Evolutionary conservation across 495 filamentous ascomycete species (phyloP).

Genomic region (Cladorrhinum samala): DNA sequence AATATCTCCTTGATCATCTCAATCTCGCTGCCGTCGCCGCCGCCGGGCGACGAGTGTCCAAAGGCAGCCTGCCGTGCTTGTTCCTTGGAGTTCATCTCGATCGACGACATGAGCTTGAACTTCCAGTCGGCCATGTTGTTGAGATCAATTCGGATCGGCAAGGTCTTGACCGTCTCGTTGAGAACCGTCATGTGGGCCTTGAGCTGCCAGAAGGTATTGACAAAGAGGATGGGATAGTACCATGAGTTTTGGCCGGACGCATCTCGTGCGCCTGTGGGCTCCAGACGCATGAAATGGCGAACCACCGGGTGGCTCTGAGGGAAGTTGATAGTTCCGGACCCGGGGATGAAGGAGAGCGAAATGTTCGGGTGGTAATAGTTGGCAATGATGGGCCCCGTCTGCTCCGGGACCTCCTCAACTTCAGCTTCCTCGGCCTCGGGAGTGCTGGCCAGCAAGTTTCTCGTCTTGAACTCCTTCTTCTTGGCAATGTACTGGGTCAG

Average conservation of each 20-base stretch:
- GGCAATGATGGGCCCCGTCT: slow-evolving; percentile 58
- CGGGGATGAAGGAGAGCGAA: slow-evolving; percentile 79
- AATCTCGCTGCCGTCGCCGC: slow-evolving; percentile 60
- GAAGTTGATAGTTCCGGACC: slow-evolving; percentile 62
- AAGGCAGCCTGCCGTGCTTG: slow-evolving; percentile 61
- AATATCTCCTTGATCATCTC: slow-evolving; percentile 94
- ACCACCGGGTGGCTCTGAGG: slow-evolving; percentile 65
- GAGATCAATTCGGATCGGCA: slow-evolving; percentile 81
- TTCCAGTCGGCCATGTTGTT: slow-evolving; percentile 85
- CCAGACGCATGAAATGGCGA: slow-evolving; percentile 70
- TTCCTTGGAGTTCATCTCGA: slow-evolving; percentile 83
- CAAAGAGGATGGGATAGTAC: slow-evolving; percentile 87
- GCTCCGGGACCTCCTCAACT: slow-evolving; percentile 39
- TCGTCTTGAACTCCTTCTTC: slow-evolving; percentile 88
- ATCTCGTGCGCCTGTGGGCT: slow-evolving; percentile 68
- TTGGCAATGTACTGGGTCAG: slow-evolving; percentile 84
- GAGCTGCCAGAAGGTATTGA: slow-evolving; percentile 97
- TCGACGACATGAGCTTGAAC: slow-evolving; percentile 72
- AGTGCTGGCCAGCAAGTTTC: slow-evolving; percentile 65
- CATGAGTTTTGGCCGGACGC: slow-evolving; percentile 80
- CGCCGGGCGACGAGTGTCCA: slow-evolving; percentile 57
- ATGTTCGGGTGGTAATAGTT: slow-evolving; percentile 96
- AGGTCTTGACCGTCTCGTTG: slow-evolving; percentile 78
- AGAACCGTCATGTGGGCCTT: slow-evolving; percentile 83
- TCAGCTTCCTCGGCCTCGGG: slow-evolving; percentile 46